Evolutionary conservation across 176 grass and related monocot genomes (phyloP).

Genomic region (Aegilops bicornis): DNA sequence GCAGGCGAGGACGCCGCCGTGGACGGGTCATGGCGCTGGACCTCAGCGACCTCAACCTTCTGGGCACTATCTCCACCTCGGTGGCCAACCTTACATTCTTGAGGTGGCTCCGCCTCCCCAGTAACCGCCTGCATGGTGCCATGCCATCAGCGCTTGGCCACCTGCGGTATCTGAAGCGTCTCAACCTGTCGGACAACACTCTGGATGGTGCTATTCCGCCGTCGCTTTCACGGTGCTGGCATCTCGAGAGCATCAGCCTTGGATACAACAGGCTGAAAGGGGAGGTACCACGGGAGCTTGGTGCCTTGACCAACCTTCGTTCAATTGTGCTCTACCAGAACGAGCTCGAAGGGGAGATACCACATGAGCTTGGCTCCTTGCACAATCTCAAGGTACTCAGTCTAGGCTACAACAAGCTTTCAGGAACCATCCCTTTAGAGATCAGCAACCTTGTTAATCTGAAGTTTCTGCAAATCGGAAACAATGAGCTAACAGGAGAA

Average conservation of each 20-base stretch:
- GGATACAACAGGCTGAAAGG: background rate
- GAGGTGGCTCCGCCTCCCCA: background rate
- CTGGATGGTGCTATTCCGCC: background rate
- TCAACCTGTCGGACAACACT: background rate
- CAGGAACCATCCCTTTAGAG: background rate
- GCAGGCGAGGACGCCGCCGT: background rate
- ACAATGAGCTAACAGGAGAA: background rate
- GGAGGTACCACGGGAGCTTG: too few relatives aligned
- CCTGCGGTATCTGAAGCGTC: background rate
- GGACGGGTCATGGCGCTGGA: background rate
- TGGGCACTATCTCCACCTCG: background rate
- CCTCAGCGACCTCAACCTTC: background rate
- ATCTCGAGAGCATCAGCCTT: background rate
- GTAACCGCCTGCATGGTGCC: background rate
- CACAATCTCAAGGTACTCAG: background rate
- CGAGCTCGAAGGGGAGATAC: background rate
- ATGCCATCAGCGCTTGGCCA: background rate
- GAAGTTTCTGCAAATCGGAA: rapidly evolving
- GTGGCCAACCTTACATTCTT: constrained; percentile 2
- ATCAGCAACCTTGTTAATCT: background rate
- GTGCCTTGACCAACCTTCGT: too few relatives aligned
- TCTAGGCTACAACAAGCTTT: background rate
- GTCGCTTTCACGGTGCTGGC: background rate
- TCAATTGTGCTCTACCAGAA: background rate
- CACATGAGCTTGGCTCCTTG: background rate